Evolutionary conservation across 139 green algal species (phyloP).

Genomic region (Chlorella sp.): DNA sequence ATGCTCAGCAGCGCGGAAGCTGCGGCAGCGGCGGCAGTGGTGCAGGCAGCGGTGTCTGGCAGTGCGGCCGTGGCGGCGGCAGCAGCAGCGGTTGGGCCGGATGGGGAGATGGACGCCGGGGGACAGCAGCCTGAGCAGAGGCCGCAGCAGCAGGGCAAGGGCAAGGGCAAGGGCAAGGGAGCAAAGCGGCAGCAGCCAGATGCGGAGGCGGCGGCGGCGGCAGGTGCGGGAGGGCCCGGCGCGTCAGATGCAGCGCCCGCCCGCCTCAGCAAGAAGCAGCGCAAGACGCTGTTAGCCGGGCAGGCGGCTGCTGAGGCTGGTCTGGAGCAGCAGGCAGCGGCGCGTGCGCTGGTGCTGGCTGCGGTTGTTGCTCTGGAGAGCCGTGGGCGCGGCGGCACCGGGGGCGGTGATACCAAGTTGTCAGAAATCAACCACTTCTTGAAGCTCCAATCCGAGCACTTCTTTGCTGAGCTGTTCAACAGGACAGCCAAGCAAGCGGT

Average conservation of each 20-base stretch:
- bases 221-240: background rate
- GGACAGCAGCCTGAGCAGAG: background rate
- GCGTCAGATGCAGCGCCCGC: background rate
- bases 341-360: background rate
- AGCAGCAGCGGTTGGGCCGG: background rate
- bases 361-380: background rate
- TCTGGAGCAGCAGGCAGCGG: background rate
- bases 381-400: background rate
- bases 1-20: slow-evolving; percentile 12
- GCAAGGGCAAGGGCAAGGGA: background rate
- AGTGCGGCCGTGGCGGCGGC: slow-evolving; percentile 18
- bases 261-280: background rate
- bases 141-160: background rate
- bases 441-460: background rate
- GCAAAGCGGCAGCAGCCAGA: slow-evolving; percentile 10
- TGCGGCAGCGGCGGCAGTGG: background rate
- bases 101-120: background rate
- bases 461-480: background rate
- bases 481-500: background rate
- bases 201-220: background rate
- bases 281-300: background rate
- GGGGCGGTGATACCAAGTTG: background rate
- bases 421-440: slow-evolving; percentile 3
- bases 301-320: background rate
- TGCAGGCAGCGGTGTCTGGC: slow-evolving; percentile 24